phyloP scores from a whole-genome alignment of 1,284 basidiomycete species.

The Gomphus bonarii region DNA sequence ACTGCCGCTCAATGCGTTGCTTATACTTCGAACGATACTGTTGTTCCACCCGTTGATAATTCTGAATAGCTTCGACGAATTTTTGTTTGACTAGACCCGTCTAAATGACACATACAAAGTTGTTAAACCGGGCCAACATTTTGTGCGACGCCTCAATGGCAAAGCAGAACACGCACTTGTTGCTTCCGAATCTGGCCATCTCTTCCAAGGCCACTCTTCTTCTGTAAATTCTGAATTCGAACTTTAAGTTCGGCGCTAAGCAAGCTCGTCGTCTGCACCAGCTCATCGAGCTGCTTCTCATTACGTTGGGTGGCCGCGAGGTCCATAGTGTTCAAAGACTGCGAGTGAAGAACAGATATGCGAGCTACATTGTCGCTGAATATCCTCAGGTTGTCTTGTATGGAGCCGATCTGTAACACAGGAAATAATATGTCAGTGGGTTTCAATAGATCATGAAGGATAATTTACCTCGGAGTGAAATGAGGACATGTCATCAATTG shows the following conservation, averaged over 20 bases:
- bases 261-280: slow-evolving; percentile 52
- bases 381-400: slow-evolving; percentile 48
- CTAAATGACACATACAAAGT: slow-evolving; percentile 22
- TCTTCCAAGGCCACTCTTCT: slow-evolving; percentile 26
- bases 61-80: slow-evolving; percentile 60
- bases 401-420: slow-evolving; percentile 32
- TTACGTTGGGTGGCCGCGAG: slow-evolving; percentile 35
- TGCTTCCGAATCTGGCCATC: slow-evolving; percentile 60
- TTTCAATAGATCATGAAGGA: background rate
- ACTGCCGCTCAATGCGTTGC: slow-evolving; percentile 82
- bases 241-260: slow-evolving; percentile 54
- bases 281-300: slow-evolving; percentile 38
- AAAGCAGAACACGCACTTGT: slow-evolving; percentile 41
- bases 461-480: slow-evolving; percentile 62
- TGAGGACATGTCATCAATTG: slow-evolving; percentile 48
- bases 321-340: slow-evolving; percentile 46
- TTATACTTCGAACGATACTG: slow-evolving; percentile 75
- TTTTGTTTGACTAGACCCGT: slow-evolving; percentile 44
- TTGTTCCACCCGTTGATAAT: slow-evolving; percentile 79
- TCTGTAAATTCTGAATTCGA: slow-evolving; percentile 51
- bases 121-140: background rate
- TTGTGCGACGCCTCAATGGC: slow-evolving; percentile 16
- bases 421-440: background rate
- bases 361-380: slow-evolving; percentile 46
- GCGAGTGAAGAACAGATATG: slow-evolving; percentile 49